Base-by-base conservation (phyloP, 2,329 filamentous ascomycete species). In the Alternaria atra region DNA sequence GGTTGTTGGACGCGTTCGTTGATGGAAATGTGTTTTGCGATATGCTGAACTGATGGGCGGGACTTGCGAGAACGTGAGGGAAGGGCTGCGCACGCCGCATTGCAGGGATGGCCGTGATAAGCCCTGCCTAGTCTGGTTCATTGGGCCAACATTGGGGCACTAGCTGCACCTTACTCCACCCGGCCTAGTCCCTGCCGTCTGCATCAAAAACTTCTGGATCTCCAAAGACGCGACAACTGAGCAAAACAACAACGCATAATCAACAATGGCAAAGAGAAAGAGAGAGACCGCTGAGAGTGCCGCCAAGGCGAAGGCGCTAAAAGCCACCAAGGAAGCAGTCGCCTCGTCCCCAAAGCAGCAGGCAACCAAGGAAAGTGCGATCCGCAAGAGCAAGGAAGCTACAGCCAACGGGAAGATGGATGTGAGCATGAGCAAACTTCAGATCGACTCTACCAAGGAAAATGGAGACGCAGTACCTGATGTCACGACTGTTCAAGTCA, bases 401-500 rank as follows among this genome's bases (percentile, higher is more conserved):
- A 64, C 64, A 57, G 61, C 57, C 46, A 69, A 66, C 40, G 63
- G 59, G 44, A 60, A 62, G 57, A 60, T 59, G 58, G 66, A 61
- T 63, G 56, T 68, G 52, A 62, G 58, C 46, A 63, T 67, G 61
- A 67, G 56, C 68, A 62, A 65, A 60, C 47, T 61, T 60, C 54
- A 57, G 48, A 55, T 51, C 52, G 44, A 47, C 4, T 46, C 65
- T 27, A 30, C 52, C 50, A 15, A 58, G 51, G 55, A 53, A 52
- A 60, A 63, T 17, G 55, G 44, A 57, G 52, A 50, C 30, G 44
- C 47, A 17, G 34, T 55, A 5, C 17, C 55, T 2, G 67, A 66
- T 5, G 66, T 61, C 8, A 69, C 68, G 8, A 75, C 90, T n/a
- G 84, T 98, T 60, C 95, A 98, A 79, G 90, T 99, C 67, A 86